phyloP scores from a whole-genome alignment of 768 basidiomycete genomes.

The Psilocybe cyanescens region DNA sequence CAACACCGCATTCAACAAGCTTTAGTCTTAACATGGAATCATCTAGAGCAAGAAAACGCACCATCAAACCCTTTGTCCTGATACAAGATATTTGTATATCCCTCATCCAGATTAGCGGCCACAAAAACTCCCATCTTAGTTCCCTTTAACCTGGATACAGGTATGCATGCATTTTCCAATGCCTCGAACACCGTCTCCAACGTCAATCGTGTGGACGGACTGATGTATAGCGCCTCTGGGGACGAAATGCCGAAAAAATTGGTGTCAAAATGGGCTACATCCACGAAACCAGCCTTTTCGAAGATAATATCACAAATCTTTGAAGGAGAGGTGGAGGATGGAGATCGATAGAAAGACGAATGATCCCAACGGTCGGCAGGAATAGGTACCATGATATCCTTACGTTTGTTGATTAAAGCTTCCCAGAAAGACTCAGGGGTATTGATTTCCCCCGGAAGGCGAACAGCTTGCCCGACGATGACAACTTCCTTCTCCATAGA shows the following conservation, averaged over 20 bases:
- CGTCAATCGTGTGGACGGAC: conserved; percentile 26
- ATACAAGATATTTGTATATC: conserved; percentile 25
- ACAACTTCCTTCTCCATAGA: conserved; percentile 23
- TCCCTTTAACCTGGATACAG: conserved; percentile 28
- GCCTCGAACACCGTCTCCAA: conserved; percentile 35
- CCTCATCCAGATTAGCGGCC: conserved; percentile 27
- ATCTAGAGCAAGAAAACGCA: conserved; percentile 9
- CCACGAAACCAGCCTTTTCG: conserved; percentile 31
- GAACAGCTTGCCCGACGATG: conserved; percentile 34
- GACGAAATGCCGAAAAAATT: conserved; percentile 33
- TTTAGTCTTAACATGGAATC: neutral
- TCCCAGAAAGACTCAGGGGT: conserved; percentile 31
- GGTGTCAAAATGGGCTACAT: conserved; percentile 30
- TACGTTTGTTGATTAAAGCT: conserved; percentile 27
- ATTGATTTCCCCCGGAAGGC: conserved; percentile 33
- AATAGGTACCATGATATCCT: conserved; percentile 24
- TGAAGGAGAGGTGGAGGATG: conserved; percentile 10
- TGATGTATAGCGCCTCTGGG: conserved; percentile 29
- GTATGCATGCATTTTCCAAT: conserved; percentile 34
- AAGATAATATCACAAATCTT: conserved; percentile 27
- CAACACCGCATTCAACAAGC: neutral
- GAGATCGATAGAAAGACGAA: conserved; percentile 26
- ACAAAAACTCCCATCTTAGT: conserved; percentile 31
- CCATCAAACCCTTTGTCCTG: conserved; percentile 25
- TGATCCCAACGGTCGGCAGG: conserved; percentile 35